Conservation (phyloP, 208 protist species). For the Kentomonas sorsogonicus region DNA sequence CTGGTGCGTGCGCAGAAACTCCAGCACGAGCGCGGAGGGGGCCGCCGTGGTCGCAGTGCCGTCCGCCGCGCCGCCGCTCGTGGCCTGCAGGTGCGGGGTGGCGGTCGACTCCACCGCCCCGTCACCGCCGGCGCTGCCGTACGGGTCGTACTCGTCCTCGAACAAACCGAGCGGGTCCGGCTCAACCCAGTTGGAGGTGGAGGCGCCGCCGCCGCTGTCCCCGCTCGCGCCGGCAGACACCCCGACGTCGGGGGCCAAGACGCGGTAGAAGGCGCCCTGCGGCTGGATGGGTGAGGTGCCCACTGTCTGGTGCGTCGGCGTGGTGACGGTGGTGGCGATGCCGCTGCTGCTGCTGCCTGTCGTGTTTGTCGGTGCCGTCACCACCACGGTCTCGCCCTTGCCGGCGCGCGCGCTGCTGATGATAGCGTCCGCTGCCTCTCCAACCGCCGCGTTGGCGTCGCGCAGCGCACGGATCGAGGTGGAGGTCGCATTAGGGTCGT, state of each 20-base stretch:
- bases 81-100: constrained; percentile 55
- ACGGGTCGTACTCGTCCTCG: constrained; percentile 3
- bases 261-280: background rate
- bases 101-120: constrained; percentile 55
- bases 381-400: background rate
- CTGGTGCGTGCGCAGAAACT: constrained; percentile 82
- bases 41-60: too few species aligned
- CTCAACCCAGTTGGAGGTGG: constrained; percentile 57
- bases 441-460: too few species aligned
- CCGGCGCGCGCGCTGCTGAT: constrained; percentile 5
- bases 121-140: too few species aligned
- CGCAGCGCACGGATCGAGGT: too few species aligned
- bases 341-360: background rate
- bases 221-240: constrained; percentile 1
- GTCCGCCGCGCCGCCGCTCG: constrained; percentile 19
- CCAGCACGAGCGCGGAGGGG: constrained; percentile 76
- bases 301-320: constrained; percentile 14
- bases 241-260: constrained; percentile 10
- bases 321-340: background rate
- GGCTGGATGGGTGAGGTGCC: constrained; percentile 44
- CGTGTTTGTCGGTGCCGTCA: too few species aligned
- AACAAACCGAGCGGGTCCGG: constrained; percentile 33
- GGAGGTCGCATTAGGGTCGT: background rate
- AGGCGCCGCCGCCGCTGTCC: constrained; percentile 8
- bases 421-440: too few species aligned